phyloP scores from a whole-genome alignment of 1,284 basidiomycete genomes.

The Sanghuangporus weigelae region DNA sequence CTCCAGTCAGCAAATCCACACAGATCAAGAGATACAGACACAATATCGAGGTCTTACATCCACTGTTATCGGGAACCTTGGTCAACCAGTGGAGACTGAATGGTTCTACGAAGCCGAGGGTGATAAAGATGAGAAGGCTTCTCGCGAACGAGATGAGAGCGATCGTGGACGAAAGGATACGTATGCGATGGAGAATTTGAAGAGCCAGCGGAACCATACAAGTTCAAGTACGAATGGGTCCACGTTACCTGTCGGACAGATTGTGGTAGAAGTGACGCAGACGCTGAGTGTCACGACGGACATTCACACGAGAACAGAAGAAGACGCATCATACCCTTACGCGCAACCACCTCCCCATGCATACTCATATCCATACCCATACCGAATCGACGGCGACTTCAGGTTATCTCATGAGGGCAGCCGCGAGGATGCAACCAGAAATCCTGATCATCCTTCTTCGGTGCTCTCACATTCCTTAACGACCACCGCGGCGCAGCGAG shows the following conservation, averaged over 20 bases:
- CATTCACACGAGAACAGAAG: neutral
- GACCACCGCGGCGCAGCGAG: too few species aligned
- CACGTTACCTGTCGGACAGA: neutral
- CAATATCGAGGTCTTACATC: slow-evolving; percentile 3
- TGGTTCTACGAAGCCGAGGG: slow-evolving; percentile 10
- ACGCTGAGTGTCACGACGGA: slow-evolving; percentile 11
- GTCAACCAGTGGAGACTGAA: slow-evolving; percentile 2
- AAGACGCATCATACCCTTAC: neutral
- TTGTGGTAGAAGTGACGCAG: slow-evolving; percentile 12
- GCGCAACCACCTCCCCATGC: neutral
- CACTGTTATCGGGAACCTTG: slow-evolving; percentile 14
- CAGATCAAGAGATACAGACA: neutral
- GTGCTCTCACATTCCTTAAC: neutral
- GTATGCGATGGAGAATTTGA: neutral
- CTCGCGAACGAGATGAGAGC: neutral
- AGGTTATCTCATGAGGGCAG: neutral
- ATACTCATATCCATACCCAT: neutral
- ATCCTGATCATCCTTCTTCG: neutral
- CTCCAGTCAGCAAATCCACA: neutral
- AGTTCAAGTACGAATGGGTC: neutral
- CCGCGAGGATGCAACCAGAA: neutral
- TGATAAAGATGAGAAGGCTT: neutral
- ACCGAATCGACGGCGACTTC: neutral
- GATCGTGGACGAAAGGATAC: neutral
- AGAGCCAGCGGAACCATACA: neutral